phyloP scores from a whole-genome alignment of 1,284 basidiomycete genomes.

The Irpex rosettiformis region DNA sequence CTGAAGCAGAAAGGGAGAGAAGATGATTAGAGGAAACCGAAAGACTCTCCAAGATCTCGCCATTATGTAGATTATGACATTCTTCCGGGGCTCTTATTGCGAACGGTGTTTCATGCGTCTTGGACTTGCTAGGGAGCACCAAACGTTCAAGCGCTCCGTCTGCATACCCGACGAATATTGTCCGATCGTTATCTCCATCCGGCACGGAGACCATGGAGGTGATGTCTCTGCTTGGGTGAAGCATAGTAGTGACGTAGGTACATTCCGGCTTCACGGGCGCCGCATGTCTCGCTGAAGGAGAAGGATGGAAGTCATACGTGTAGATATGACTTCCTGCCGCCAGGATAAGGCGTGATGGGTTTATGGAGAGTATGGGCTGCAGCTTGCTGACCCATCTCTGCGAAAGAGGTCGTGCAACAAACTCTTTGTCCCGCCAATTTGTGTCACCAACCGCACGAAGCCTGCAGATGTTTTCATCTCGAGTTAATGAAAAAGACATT shows the following conservation, averaged over 20 bases:
- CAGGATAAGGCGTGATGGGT: slow-evolving; percentile 52
- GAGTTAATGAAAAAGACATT: neutral
- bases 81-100: slow-evolving; percentile 13
- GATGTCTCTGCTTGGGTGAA: slow-evolving; percentile 46
- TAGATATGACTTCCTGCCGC: slow-evolving; percentile 59
- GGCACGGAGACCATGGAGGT: slow-evolving; percentile 45
- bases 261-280: slow-evolving; percentile 51
- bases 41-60: slow-evolving; percentile 52
- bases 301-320: slow-evolving; percentile 49
- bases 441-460: slow-evolving; percentile 49
- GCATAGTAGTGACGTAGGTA: slow-evolving; percentile 37
- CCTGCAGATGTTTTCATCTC: slow-evolving; percentile 19
- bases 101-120: neutral
- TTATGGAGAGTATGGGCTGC: slow-evolving; percentile 60
- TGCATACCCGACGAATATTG: slow-evolving; percentile 57
- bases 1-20: slow-evolving; percentile 56
- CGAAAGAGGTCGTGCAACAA: slow-evolving; percentile 68
- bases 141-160: slow-evolving; percentile 55
- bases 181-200: slow-evolving; percentile 45
- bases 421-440: slow-evolving; percentile 49
- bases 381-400: slow-evolving; percentile 56
- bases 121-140: slow-evolving; percentile 28
- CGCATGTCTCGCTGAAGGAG: slow-evolving; percentile 26
- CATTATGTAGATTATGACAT: slow-evolving; percentile 31
- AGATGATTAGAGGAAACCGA: slow-evolving; percentile 41